Evolutionary conservation across 805 yeast genomes (phyloP), one percentile per base, ranked within the genome.

Genomic region (Candida anglica): DNA sequence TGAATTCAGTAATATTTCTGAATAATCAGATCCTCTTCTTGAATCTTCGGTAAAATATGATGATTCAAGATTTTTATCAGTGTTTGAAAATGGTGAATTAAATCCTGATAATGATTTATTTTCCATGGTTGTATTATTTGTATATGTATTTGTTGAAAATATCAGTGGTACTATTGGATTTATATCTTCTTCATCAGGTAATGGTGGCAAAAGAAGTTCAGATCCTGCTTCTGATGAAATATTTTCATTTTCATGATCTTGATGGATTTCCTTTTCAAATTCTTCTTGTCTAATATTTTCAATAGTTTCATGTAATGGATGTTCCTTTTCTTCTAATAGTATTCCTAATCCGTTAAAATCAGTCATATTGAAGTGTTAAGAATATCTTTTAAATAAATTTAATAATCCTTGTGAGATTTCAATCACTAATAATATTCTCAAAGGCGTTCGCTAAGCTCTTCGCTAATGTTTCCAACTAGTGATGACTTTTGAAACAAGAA

Each of bases 271-370:
- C n/a, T 18, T 27, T 14, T 32, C 34, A 16, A 32, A 15, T 8
- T 5, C 8, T 7, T 24, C 19, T 7, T 24, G 27, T 6, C 15
- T 19, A 8, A 24, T 9, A 11, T 8, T 28, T 21, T 24, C 28
- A 21, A 28, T 16, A 13, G 14, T 33, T 18, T 21, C 30, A 25
- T 13, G 14, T 14, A 24, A 15, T 16, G 20, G 16, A 18, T 38
- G 32, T 19, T 49, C 52, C 19, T 37, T 42, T 33, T 58, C 63
- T 39, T 60, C 66, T 13, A 59, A 30, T 13, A 59, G 51, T 24
- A 59, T 59, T 15, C 64, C 65, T 40, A 60, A 47, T 4, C 64
- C 65, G 36, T 38, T 40, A 32, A 34, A 44, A 16, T 38, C 49
- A 29, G 31, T 38, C 46, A 42, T 43, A 30, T 22, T 14, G 17